phyloP scores from a whole-genome alignment of 768 basidiomycete genomes.

The Mycena vitilis region DNA sequence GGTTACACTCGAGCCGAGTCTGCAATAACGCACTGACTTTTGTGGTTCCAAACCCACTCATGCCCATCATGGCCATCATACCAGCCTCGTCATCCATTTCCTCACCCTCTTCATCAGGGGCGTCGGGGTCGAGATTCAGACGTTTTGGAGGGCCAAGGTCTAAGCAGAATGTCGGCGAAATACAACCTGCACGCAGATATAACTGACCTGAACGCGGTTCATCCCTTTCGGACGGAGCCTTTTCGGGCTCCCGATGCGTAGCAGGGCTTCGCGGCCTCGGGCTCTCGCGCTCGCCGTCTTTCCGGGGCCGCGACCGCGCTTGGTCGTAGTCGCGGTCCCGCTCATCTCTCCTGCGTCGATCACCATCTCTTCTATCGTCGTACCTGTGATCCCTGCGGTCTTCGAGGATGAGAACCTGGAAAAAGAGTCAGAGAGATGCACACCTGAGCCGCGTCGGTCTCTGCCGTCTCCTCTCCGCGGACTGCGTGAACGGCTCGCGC shows the following conservation, averaged over 20 bases:
- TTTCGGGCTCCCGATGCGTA: conserved; percentile 39
- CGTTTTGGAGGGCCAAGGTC: conserved; percentile 36
- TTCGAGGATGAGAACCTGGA: conserved; percentile 1
- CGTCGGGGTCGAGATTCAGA: conserved; percentile 54
- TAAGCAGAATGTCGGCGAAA: conserved; percentile 12
- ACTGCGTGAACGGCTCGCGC: conserved; percentile 63
- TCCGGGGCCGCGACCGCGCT: conserved; percentile 49
- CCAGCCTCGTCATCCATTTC: conserved; percentile 75
- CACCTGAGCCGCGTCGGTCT: conserved; percentile 50
- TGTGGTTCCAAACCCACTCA: conserved; percentile 88
- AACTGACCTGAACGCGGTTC: conserved; percentile 37
- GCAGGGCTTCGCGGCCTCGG: conserved; percentile 42
- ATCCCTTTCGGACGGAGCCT: conserved; percentile 32
- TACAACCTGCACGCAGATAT: conserved; percentile 11
- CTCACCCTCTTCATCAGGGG: conserved; percentile 59
- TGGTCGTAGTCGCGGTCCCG: conserved; percentile 50
- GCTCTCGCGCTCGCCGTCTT: conserved; percentile 47
- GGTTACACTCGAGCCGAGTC: not conserved
- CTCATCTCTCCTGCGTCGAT: conserved; percentile 51
- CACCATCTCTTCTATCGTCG: conserved; percentile 46
- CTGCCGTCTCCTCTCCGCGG: conserved; percentile 54
- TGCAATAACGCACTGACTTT: conserved; percentile 65
- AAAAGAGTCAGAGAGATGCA: not conserved
- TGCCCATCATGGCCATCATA: conserved; percentile 93
- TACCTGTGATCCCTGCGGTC: conserved; percentile 47